Evolutionary conservation across 257 asterid species (phyloP).

Genomic region (Leonotis leonurus): DNA sequence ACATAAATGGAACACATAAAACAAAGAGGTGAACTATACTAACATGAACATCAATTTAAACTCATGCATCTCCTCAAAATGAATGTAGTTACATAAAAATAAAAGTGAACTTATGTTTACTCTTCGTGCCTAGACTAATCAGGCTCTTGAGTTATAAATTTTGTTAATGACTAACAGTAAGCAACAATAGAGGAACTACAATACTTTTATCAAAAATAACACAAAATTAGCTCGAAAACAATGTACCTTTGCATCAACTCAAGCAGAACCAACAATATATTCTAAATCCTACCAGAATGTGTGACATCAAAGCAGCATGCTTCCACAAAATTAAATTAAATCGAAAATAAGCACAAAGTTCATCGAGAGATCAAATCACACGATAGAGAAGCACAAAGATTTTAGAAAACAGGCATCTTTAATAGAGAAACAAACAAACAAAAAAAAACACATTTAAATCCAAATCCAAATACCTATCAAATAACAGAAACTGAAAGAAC

Average conservation of each 20-base stretch:
- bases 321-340: neutral
- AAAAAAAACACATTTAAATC: neutral
- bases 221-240: too few relatives aligned
- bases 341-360: neutral
- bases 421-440: too few relatives aligned
- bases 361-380: neutral
- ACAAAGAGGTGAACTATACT: neutral
- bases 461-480: neutral
- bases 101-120: neutral
- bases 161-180: neutral
- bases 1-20: neutral
- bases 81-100: neutral
- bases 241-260: neutral
- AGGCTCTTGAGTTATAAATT: neutral
- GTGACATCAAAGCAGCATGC: neutral
- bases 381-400: neutral
- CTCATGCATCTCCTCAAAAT: neutral
- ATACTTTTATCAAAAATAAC: neutral
- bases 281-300: neutral
- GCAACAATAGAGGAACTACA: neutral
- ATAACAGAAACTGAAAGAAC: neutral
- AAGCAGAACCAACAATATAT: neutral
- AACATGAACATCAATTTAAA: conserved; percentile 1
- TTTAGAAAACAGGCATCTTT: neutral
- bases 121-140: neutral